Base-by-base conservation (phyloP, 2,329 filamentous ascomycete species). In the Hypoxylon sp. region DNA sequence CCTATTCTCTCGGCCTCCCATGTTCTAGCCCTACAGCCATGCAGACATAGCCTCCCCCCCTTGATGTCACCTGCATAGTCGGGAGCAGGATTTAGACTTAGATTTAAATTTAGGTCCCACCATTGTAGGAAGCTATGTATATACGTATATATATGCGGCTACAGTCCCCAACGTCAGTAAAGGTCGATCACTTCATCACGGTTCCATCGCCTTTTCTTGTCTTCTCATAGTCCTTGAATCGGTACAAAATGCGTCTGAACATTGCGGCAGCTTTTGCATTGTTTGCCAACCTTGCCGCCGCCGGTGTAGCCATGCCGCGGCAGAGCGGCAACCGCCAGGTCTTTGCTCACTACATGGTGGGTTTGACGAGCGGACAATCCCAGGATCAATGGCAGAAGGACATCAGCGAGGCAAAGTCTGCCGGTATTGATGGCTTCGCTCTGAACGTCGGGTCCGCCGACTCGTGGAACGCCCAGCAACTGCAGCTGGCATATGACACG, bases 401-500 rank as follows among this genome's bases (percentile, higher is more conserved):
- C 46, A 73, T 77, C 63, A 64, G 70, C 7, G 65, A 76, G 14
- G 74, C 75, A 23, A 70, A 72, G 50, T 65, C 61, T 5, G 63
- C 73, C 0, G 74, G 73, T 21, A 76, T 77, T 51, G 74, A 77
- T 53, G 75, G 75, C 2, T 76, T 76, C 58, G 74, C 74, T 4
- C 67, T 77, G 7, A 76, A 76, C 53, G 43, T 75, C 23, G 74
- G 75, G 1, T 65, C 71, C 6, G 41, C 46, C 19, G 73, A 77
- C 65, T 53, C 50, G 10, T 75, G 72, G 61, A 76, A 75, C 63
- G 68, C 49, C 50, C 68, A 60, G 9, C 75, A 76, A 68, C 68
- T 75, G 38, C 68, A 74, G 62, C 70, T 75, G 5, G 79, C 79
- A 0, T 81, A 80, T 66, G 68, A 72, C 11, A 76, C 76, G 28